Conservation (phyloP, 169 alveolate species). For the Babesia gibsoni region DNA sequence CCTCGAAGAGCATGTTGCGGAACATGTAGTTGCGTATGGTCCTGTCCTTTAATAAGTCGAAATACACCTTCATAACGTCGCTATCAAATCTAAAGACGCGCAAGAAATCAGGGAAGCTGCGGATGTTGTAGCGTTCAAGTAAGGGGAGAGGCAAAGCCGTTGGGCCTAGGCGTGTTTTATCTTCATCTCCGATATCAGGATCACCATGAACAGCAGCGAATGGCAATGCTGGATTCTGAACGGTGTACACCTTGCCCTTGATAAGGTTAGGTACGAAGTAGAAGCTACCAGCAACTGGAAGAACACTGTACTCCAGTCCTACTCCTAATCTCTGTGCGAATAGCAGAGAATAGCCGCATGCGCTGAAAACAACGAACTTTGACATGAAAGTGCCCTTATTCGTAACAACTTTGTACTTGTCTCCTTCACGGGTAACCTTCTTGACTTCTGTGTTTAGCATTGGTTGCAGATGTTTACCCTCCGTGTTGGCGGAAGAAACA, state of each 20-base stretch:
- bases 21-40: conserved; percentile 77
- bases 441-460: conserved; percentile 70
- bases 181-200: conserved; percentile 76
- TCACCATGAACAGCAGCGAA: conserved; percentile 87
- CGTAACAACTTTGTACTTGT: conserved; percentile 56
- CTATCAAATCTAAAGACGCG: conserved; percentile 72
- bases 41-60: conserved; percentile 67
- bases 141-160: conserved; percentile 85
- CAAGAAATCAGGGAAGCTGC: conserved; percentile 74
- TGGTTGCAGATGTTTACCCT: conserved; percentile 51
- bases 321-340: conserved; percentile 81
- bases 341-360: conserved; percentile 82
- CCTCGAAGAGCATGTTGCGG: conserved; percentile 77
- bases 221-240: conserved; percentile 82
- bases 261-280: conserved; percentile 75
- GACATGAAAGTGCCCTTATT: conserved; percentile 66
- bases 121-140: conserved; percentile 75
- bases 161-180: conserved; percentile 81
- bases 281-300: conserved; percentile 85
- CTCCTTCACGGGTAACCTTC: conserved; percentile 61
- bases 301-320: conserved; percentile 79
- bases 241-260: conserved; percentile 82
- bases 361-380: conserved; percentile 80
- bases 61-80: conserved; percentile 68
- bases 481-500: conserved; percentile 63